These are phyloP conservation scores for Breviolum minutum DNA, from an alignment of 73 alveolate species.

Conservation along the genomic window DNA sequence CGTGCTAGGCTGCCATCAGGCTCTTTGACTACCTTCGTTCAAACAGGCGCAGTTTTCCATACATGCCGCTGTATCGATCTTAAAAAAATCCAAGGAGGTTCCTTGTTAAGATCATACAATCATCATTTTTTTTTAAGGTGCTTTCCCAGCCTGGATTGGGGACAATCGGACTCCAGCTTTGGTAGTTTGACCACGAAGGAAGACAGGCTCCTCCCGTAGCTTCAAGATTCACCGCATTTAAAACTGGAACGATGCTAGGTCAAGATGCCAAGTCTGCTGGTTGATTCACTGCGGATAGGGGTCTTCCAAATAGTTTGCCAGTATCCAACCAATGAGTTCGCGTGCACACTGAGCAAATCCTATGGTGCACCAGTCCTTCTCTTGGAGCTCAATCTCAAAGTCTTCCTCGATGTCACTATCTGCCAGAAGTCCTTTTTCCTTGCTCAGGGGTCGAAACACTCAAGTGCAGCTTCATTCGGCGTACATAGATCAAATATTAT, in stretches of 20 bases:
- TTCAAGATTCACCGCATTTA: background rate
- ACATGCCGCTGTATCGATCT: background rate
- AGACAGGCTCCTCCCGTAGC: constrained; percentile 75
- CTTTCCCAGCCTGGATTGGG: constrained; percentile 96
- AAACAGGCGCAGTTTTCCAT: background rate
- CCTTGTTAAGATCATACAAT: background rate
- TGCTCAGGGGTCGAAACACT: background rate
- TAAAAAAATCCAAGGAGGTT: background rate
- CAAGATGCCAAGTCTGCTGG: too few species aligned
- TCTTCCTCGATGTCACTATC: constrained; percentile 95
- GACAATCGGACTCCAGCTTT: constrained; percentile 97
- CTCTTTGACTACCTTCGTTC: constrained; percentile 96
- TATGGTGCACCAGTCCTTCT: background rate
- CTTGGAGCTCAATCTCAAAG: constrained; percentile 93
- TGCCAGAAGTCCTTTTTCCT: constrained; percentile 76
- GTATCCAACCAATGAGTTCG: background rate
- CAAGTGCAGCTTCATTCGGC: too few species aligned
- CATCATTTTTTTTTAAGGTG: background rate
- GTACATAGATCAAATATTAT: too few species aligned
- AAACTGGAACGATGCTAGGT: background rate
- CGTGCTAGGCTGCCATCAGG: constrained; percentile 99
- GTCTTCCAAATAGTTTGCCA: too few species aligned
- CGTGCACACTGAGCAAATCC: background rate
- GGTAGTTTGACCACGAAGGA: constrained; percentile 97
- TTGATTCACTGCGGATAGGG: too few species aligned